These are phyloP conservation scores for Saccharomyces jurei DNA, from an alignment of 805 yeast genomes.

Conservation along the genomic window DNA sequence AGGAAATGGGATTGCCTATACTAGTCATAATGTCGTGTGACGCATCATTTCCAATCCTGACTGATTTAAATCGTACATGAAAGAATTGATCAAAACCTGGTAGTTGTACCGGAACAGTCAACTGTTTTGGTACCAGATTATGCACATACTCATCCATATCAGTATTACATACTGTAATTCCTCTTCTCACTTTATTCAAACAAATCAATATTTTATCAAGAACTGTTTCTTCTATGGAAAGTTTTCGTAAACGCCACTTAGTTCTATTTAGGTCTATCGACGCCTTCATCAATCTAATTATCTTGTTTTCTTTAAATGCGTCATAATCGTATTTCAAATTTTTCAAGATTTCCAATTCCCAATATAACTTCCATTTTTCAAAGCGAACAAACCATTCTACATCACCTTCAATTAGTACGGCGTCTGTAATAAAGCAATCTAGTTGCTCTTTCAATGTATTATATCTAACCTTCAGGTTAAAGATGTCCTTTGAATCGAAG, in stretches of 20 bases:
- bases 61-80: conserved; percentile 11
- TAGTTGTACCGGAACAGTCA: conserved; percentile 24
- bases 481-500: conserved; percentile 17
- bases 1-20: conserved; percentile 17
- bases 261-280: conserved; percentile 2
- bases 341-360: conserved; percentile 20
- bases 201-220: conserved; percentile 13
- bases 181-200: conserved; percentile 11
- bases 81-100: conserved; percentile 22
- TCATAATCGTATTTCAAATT: conserved; percentile 19
- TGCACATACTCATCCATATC: conserved; percentile 20
- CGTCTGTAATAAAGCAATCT: conserved; percentile 22
- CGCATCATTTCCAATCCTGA: neutral
- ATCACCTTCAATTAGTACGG: conserved; percentile 22
- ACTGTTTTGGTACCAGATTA: conserved; percentile 12
- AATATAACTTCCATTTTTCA: conserved; percentile 18
- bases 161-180: conserved; percentile 14
- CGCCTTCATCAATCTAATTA: conserved; percentile 5
- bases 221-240: conserved; percentile 9
- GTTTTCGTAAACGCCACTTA: neutral
- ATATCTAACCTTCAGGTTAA: conserved; percentile 17
- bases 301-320: conserved; percentile 9
- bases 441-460: conserved; percentile 23
- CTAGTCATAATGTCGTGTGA: neutral
- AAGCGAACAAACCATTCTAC: conserved; percentile 18